These are phyloP conservation scores for Pythium volutum DNA, from an alignment of 352 stramenopile genomes.

Conservation along the genomic window DNA sequence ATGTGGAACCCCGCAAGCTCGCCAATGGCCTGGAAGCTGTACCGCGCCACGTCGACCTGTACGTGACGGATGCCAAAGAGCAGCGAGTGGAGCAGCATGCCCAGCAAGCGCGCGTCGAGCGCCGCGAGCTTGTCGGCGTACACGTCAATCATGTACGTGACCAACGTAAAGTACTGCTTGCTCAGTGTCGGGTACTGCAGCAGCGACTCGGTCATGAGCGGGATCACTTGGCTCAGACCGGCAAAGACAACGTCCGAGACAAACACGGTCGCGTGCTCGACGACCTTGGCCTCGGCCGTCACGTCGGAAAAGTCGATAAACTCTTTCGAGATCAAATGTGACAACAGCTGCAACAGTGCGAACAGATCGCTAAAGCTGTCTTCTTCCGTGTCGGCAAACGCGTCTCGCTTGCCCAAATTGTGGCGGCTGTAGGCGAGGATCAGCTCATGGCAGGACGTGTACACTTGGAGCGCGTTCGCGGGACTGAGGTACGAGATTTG, in stretches of 20 bases:
- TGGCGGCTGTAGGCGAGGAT: slow-evolving; percentile 64
- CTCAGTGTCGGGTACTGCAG: slow-evolving; percentile 83
- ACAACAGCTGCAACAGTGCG: slow-evolving; percentile 75
- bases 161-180: slow-evolving; percentile 88
- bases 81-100: slow-evolving; percentile 71
- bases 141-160: slow-evolving; percentile 86
- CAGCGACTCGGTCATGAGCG: slow-evolving; percentile 87
- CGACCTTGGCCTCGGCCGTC: slow-evolving; percentile 51
- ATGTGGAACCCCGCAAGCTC: slow-evolving; percentile 72
- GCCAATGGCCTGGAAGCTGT: slow-evolving; percentile 81
- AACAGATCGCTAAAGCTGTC: slow-evolving; percentile 74
- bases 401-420: slow-evolving; percentile 68
- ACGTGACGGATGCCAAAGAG: slow-evolving; percentile 75
- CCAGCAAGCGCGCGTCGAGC: slow-evolving; percentile 63
- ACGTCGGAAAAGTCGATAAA: slow-evolving; percentile 86
- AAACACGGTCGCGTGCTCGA: slow-evolving; percentile 55
- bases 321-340: slow-evolving; percentile 76
- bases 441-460: slow-evolving; percentile 65
- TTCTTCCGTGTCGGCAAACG: slow-evolving; percentile 63
- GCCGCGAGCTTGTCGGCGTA: slow-evolving; percentile 75
- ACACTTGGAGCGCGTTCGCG: slow-evolving; percentile 67
- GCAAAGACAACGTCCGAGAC: slow-evolving; percentile 89
- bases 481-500: slow-evolving; percentile 76
- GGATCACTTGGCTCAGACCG: slow-evolving; percentile 81
- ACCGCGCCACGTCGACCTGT: slow-evolving; percentile 66